Base-by-base conservation (phyloP, 495 filamentous ascomycete species). In the Rostrohypoxylon terebratum region DNA sequence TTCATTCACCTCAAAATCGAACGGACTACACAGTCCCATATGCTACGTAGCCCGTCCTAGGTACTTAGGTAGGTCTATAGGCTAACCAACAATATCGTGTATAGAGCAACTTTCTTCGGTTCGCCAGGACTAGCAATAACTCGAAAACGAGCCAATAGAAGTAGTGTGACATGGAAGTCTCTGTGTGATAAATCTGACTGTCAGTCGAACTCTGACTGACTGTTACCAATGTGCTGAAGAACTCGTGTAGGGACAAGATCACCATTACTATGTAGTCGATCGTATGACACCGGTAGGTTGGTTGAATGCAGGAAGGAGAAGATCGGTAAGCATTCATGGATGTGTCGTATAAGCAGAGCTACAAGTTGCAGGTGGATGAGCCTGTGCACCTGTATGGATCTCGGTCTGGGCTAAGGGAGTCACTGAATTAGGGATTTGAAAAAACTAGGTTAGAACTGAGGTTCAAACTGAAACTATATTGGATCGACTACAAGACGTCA, bases 271-370 rank as follows among this genome's bases (percentile, higher is more conserved):
- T 21, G 8, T 11, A 28, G 4, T 23, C 47, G 20, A 23, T 50
- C 20, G 20, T 13, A 50, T 50, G 18, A 50, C 18, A 3, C 18
- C 11, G 20, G 20, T 50, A 50, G 47, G 20, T 14, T 50, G 20
- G 45, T 20, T 20, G 0, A 48, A 6, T 20, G 2, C 8, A 25
- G 20, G 3, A 25, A 50, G 14, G 23, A 8, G 16, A 21, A 8
- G 20, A n/a, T n/a, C n/a, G n/a, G 45, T 48, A 28, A 28, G 28
- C 28, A 21, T n/a, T n/a, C n/a, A n/a, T n/a, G n/a, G n/a, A n/a
- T 48, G 47, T 14, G 14, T 33, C 25, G 50, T 54, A 54, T 54
- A 54, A n/a, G 50, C 50, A 33, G 10, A 33, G 50, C 10, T 33
- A 16, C 14, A 5, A 13, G 25, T 6, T 54, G 13, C 25, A 33